Base-by-base conservation (phyloP, 257 asterid genomes). In the Salvia hispanica region DNA sequence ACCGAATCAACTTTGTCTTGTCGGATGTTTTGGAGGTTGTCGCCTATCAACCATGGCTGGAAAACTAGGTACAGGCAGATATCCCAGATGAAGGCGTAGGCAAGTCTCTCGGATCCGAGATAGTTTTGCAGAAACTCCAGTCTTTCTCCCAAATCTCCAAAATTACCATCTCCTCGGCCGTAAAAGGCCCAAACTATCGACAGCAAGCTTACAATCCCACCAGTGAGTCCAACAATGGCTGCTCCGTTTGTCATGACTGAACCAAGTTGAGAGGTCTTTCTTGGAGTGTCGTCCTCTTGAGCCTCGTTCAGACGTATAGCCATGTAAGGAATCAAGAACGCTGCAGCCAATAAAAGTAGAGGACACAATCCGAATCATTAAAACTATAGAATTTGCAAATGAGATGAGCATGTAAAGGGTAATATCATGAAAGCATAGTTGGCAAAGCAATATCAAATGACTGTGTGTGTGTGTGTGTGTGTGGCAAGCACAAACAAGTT, bases 11-110 rank as follows among this genome's bases (percentile, higher is more conserved):
- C 67, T 72, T 84, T 85, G 48, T 82, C 93, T 59, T 79, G 78
- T 73, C 74, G 71, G 45, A 90, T 72, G 62, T 88, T 93, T 75
- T 71, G 79, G 11, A 86, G 69, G 84, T 93, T 90, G 67, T 80
- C 96, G 62, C 95, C 96, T 43, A 90, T 83, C 82, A 93, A 73
- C 97, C 97, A 93, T 53, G 99, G 92, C 85, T 93, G 97, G 80
- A 93, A 93, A 67, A 85, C 31, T 42, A 58, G 36, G 78, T 90
- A 93, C 15, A 93, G 76, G 77, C 80, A 67, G 40, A 90, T 83
- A 78, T 93, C 99, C 95, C 97, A 90, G 5, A 93, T 75, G 84
- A 93, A 90, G 78, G 99, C 99, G 65, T 90, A 90, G 25, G 97
- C 99, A 50, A 93, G 81, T 54, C 97, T 81, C 70, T 93, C 99